Percentiles rank a stretch among this genome's conserved stretches.
phyloP scores from a whole-genome alignment of 2,329 filamentous ascomycete species.

The Alternaria ventricosa region DNA sequence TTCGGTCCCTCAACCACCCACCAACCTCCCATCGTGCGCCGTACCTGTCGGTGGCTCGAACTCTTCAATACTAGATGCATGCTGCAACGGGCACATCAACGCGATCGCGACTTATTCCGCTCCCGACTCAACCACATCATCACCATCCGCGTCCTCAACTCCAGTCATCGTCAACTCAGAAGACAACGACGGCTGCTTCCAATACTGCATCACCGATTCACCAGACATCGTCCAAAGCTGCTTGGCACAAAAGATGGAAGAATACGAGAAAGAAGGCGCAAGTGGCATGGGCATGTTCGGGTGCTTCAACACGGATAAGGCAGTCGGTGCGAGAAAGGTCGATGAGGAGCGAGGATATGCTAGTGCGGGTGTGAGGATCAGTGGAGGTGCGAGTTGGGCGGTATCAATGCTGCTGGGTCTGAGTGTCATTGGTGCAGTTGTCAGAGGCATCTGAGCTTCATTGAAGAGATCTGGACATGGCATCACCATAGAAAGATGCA shows the following conservation, averaged over 20 bases:
- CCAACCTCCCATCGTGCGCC: constrained; percentile 28
- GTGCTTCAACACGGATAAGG: constrained; percentile 20
- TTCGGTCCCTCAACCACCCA: constrained; percentile 31
- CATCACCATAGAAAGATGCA: background rate
- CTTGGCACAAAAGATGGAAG: constrained; percentile 18
- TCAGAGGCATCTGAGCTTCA: background rate
- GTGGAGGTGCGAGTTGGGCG: constrained; percentile 6
- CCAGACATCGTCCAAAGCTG: constrained; percentile 17
- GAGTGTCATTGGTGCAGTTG: constrained; percentile 13
- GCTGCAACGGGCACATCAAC: constrained; percentile 42
- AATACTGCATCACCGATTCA: constrained; percentile 32
- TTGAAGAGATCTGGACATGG: background rate
- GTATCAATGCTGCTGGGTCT: constrained; percentile 11
- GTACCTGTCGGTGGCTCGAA: constrained; percentile 37
- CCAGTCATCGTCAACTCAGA: constrained; percentile 16
- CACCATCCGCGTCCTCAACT: constrained; percentile 1
- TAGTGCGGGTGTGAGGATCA: constrained; percentile 7
- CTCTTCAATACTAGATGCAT: constrained; percentile 36
- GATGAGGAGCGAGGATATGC: constrained; percentile 9
- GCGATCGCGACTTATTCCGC: constrained; percentile 28
- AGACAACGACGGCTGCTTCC: constrained; percentile 28
- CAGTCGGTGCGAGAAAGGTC: constrained; percentile 8
- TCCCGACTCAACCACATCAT: constrained; percentile 4
- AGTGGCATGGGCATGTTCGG: constrained; percentile 7
- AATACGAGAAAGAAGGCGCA: constrained; percentile 6